Conservation (phyloP, 306 rosid species). For the Malus sylvestris region DNA sequence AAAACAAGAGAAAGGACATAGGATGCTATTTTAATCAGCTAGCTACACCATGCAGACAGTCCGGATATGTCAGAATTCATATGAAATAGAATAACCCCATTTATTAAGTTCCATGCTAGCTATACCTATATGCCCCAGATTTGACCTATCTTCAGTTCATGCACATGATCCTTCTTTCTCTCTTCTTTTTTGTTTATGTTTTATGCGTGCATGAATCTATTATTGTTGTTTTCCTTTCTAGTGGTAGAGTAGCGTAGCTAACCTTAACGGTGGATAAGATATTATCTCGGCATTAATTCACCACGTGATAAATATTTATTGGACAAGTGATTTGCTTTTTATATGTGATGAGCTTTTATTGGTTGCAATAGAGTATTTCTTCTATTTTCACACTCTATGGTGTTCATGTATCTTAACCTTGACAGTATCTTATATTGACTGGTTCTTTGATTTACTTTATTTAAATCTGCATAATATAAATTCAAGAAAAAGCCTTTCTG, state of each 20-base stretch:
- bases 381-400: not conserved
- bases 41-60: constrained; percentile 2
- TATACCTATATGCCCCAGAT: not conserved
- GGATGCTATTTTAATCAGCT: constrained; percentile 36
- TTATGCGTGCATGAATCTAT: not conserved
- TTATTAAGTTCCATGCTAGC: not conserved
- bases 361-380: not conserved
- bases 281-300: too few species aligned
- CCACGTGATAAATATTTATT: not conserved
- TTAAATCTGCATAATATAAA: not conserved
- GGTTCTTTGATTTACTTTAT: not conserved
- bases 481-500: not conserved
- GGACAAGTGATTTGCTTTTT: not conserved
- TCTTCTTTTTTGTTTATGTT: not conserved
- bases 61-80: constrained; percentile 16
- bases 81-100: not conserved
- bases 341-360: too few species aligned
- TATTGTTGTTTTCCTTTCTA: not conserved
- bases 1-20: constrained; percentile 1
- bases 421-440: not conserved
- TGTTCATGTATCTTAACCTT: not conserved
- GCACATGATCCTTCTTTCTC: not conserved
- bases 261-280: not conserved
- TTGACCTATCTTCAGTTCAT: not conserved
- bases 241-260: not conserved